Evolutionary conservation across 179 eudicot genomes (phyloP).

Genomic region (Patellifolia procumbens): DNA sequence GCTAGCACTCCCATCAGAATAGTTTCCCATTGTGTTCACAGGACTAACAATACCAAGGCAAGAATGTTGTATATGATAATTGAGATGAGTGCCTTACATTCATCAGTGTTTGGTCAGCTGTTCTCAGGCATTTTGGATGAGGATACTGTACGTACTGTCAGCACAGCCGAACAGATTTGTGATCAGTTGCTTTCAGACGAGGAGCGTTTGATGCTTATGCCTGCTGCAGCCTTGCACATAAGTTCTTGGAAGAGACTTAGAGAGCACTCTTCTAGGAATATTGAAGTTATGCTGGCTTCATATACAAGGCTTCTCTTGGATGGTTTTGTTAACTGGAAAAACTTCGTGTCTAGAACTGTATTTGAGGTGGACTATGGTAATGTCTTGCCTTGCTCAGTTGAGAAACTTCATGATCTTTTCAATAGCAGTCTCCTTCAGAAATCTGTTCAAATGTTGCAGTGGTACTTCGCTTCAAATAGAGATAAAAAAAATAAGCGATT

Average conservation of each 20-base stretch:
- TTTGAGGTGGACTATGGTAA: slow-evolving; percentile 48
- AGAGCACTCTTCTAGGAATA: slow-evolving; percentile 32
- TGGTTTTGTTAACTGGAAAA: slow-evolving; percentile 70
- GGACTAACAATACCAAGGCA: slow-evolving; percentile 50
- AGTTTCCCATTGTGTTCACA: slow-evolving; percentile 54
- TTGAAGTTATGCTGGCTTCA: slow-evolving; percentile 36
- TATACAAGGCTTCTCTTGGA: slow-evolving; percentile 57
- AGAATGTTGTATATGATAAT: slow-evolving; percentile 52
- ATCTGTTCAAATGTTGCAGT: slow-evolving; percentile 51
- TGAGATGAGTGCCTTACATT: slow-evolving; percentile 70
- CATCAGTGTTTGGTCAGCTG: slow-evolving; percentile 62
- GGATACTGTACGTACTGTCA: slow-evolving; percentile 28
- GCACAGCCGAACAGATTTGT: slow-evolving; percentile 21
- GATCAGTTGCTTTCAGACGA: slow-evolving; percentile 46
- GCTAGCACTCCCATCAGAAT: slow-evolving; percentile 52
- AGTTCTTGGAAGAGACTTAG: slow-evolving; percentile 36
- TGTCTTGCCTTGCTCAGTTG: slow-evolving; percentile 40
- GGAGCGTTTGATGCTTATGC: slow-evolving; percentile 70
- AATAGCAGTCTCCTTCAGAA: slow-evolving; percentile 66
- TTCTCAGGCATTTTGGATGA: slow-evolving; percentile 46
- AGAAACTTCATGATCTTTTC: slow-evolving; percentile 49
- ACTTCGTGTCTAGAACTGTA: slow-evolving; percentile 50
- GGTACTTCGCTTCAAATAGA: slow-evolving; percentile 41
- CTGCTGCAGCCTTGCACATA: slow-evolving; percentile 60
- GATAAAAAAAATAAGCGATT: slow-evolving; percentile 43